Conservation (phyloP, 2,329 filamentous ascomycete species). For the Calonectria honghensis region DNA sequence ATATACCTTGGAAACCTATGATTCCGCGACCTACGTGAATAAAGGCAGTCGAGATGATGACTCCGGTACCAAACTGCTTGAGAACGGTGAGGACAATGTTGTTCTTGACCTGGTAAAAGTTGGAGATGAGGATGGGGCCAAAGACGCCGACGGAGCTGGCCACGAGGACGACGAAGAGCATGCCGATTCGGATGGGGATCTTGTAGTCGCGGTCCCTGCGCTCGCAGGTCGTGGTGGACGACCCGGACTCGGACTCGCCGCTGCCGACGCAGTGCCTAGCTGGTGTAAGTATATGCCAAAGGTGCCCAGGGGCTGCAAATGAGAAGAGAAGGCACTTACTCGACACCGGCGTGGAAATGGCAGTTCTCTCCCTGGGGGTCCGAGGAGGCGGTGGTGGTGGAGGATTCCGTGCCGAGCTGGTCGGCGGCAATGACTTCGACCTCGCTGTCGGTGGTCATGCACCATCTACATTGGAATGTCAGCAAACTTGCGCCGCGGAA, state of each 20-base stretch:
- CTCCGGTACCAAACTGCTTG: slow-evolving; percentile 84
- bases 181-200: slow-evolving; percentile 79
- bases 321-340: slow-evolving; percentile 67
- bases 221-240: slow-evolving; percentile 65
- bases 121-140: slow-evolving; percentile 77
- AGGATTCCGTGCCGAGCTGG: slow-evolving; percentile 43
- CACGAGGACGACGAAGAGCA: slow-evolving; percentile 82
- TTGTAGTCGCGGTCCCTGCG: slow-evolving; percentile 75
- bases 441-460: slow-evolving; percentile 49
- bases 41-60: slow-evolving; percentile 83
- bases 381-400: slow-evolving; percentile 14
- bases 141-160: slow-evolving; percentile 83
- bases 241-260: slow-evolving; percentile 47
- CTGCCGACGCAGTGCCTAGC: slow-evolving; percentile 73
- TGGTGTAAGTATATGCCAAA: not conserved
- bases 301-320: too few species aligned
- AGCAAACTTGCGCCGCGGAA: not conserved
- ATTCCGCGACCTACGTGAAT: slow-evolving; percentile 71
- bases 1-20: too few species aligned
- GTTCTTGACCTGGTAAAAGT: slow-evolving; percentile 70
- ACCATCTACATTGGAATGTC: slow-evolving; percentile 43
- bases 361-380: slow-evolving; percentile 66
- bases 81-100: slow-evolving; percentile 75
- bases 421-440: slow-evolving; percentile 44
- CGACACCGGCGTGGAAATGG: slow-evolving; percentile 85